A percentile compares a stretch with the other conserved stretches of the same genome.
These are phyloP conservation scores for Russula compacta DNA, from an alignment of 768 basidiomycete genomes.

Conservation along the genomic window DNA sequence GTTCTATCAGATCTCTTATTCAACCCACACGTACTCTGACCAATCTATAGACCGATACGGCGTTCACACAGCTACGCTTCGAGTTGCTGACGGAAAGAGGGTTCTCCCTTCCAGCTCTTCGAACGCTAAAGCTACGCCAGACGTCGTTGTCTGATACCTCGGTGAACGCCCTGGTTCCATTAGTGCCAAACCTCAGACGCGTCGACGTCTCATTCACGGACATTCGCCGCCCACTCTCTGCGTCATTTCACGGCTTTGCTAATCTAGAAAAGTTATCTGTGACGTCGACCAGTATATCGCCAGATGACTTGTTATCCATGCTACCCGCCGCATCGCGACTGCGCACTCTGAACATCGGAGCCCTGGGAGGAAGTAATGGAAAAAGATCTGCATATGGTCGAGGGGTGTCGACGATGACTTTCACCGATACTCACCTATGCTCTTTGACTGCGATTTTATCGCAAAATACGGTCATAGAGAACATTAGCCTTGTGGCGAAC, in stretches of 20 bases:
- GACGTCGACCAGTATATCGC: slow-evolving; percentile 43
- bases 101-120: slow-evolving; percentile 34
- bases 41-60: slow-evolving; percentile 44
- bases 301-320: slow-evolving; percentile 33
- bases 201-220: slow-evolving; percentile 61
- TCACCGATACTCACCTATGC: slow-evolving; percentile 42
- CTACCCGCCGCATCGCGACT: slow-evolving; percentile 35
- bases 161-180: slow-evolving; percentile 32
- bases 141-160: slow-evolving; percentile 42
- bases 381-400: slow-evolving; percentile 28
- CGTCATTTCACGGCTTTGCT: slow-evolving; percentile 7
- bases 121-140: slow-evolving; percentile 50
- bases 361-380: slow-evolving; percentile 41
- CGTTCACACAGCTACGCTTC: slow-evolving; percentile 38
- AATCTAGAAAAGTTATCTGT: slow-evolving; percentile 53
- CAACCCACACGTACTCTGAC: not conserved
- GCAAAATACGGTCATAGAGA: slow-evolving; percentile 34
- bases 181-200: slow-evolving; percentile 43
- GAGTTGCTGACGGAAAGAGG: slow-evolving; percentile 18
- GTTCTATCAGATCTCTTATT: slow-evolving; percentile 25
- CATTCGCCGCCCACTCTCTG: slow-evolving; percentile 32
- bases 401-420: slow-evolving; percentile 42
- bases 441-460: slow-evolving; percentile 36
- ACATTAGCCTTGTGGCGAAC: slow-evolving; percentile 55
- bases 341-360: slow-evolving; percentile 46